Conservation (phyloP, 257 asterid species). For the Ilex asprella region DNA sequence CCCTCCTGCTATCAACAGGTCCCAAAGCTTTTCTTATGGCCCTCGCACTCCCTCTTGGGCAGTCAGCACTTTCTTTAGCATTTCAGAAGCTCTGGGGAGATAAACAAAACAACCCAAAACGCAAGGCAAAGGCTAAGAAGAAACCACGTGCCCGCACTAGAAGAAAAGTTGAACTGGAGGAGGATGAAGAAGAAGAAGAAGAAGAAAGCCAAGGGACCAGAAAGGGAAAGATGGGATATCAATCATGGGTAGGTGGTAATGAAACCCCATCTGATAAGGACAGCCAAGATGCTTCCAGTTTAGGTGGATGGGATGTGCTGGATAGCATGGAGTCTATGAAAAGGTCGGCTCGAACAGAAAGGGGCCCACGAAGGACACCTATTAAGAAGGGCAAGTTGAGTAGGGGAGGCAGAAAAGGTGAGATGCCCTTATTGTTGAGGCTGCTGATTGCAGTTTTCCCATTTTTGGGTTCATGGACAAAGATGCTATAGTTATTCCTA, state of each 20-base stretch:
- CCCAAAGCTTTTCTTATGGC: conserved; percentile 81
- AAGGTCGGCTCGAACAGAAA: conserved; percentile 17
- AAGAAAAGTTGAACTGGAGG: conserved; percentile 18
- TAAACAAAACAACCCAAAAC: conserved; percentile 23
- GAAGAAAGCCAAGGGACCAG: conserved; percentile 11
- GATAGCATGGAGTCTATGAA: conserved; percentile 25
- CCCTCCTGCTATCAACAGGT: conserved; percentile 54
- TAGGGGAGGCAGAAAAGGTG: conserved; percentile 15
- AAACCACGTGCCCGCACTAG: conserved; percentile 29
- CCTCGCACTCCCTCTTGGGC: conserved; percentile 56
- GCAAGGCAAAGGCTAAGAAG: conserved; percentile 22
- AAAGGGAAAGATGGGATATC: conserved; percentile 32
- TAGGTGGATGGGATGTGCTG: conserved; percentile 84
- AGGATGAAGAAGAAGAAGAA: conserved; percentile 2
- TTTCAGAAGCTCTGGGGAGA: conserved; percentile 28
- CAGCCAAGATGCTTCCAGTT: conserved; percentile 19
- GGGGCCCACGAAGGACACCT: conserved; percentile 20
- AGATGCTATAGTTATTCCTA: conserved; percentile 23
- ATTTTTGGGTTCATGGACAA: conserved; percentile 58
- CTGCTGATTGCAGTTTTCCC: conserved; percentile 58
- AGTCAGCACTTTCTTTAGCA: conserved; percentile 63
- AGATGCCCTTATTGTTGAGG: conserved; percentile 53
- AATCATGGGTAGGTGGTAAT: conserved; percentile 36
- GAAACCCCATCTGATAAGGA: conserved; percentile 16
- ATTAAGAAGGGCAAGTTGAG: conserved; percentile 21